phyloP scores from a whole-genome alignment of 2,329 filamentous ascomycete species.

The Aureobasidium sp. region DNA sequence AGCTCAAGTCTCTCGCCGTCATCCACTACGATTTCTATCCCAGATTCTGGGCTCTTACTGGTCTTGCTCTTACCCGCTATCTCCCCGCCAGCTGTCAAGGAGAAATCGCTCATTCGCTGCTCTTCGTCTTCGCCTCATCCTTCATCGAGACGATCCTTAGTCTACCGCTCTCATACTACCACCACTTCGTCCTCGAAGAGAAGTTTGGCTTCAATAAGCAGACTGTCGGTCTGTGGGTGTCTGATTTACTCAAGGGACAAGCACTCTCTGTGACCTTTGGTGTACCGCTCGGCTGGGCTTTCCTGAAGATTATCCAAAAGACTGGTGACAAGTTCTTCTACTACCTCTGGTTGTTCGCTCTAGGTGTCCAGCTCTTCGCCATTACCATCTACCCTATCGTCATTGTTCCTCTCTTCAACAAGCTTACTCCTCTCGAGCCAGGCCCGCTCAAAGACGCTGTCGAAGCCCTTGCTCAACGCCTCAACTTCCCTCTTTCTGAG shows the following conservation, averaged over 20 bases:
- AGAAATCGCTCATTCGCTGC: slow-evolving; percentile 86
- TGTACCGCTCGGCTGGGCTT: slow-evolving; percentile 81
- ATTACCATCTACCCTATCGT: slow-evolving; percentile 94
- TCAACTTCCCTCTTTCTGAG: slow-evolving; percentile 88
- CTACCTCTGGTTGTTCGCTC: slow-evolving; percentile 91
- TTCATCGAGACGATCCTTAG: slow-evolving; percentile 72
- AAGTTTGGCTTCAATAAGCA: slow-evolving; percentile 99
- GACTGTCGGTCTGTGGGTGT: slow-evolving; percentile 78
- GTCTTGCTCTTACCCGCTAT: slow-evolving; percentile 64
- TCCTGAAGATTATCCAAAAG: slow-evolving; percentile 88
- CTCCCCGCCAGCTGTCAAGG: slow-evolving; percentile 74
- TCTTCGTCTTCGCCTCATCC: slow-evolving; percentile 85
- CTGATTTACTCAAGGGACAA: slow-evolving; percentile 87
- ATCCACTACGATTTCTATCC: slow-evolving; percentile 89
- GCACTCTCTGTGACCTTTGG: slow-evolving; percentile 71
- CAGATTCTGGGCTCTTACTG: slow-evolving; percentile 79
- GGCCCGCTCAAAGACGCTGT: slow-evolving; percentile 83
- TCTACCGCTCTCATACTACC: slow-evolving; percentile 78
- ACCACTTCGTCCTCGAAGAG: slow-evolving; percentile 93
- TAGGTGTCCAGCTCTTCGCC: slow-evolving; percentile 83
- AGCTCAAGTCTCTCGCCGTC: slow-evolving; percentile 80
- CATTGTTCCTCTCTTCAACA: slow-evolving; percentile 96
- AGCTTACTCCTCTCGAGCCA: slow-evolving; percentile 82
- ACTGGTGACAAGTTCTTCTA: slow-evolving; percentile 95
- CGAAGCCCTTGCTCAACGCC: slow-evolving; percentile 70